Percentiles rank a stretch among this genome's conserved stretches.
Conservation (phyloP, 495 filamentous ascomycete species). For the Talaromyces ruber region DNA sequence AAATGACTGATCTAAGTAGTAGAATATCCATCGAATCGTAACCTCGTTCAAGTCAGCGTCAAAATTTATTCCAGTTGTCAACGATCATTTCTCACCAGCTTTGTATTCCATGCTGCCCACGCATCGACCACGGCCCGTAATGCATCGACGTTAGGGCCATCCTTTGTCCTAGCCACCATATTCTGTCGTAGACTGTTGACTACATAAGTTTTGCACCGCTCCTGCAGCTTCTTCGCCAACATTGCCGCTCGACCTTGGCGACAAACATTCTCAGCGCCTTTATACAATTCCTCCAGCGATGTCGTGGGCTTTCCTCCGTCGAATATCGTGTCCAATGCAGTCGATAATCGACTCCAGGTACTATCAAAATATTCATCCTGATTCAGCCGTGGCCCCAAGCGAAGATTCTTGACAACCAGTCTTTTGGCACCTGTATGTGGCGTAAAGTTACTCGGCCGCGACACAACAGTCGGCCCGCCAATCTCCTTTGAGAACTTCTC, state of each 20-base stretch:
- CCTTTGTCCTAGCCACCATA: constrained; percentile 40
- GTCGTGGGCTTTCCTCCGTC: constrained; percentile 46
- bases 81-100: constrained; percentile 48
- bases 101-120: constrained; percentile 74
- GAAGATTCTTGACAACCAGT: constrained; percentile 81
- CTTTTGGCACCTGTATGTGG: constrained; percentile 60
- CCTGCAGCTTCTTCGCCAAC: constrained; percentile 53
- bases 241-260: constrained; percentile 60
- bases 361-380: constrained; percentile 64
- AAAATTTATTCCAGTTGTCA: not conserved
- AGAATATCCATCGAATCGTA: constrained; percentile 77
- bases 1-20: constrained; percentile 85
- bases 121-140: constrained; percentile 54
- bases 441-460: constrained; percentile 30
- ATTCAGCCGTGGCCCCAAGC: constrained; percentile 45
- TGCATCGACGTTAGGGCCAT: constrained; percentile 50
- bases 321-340: constrained; percentile 67
- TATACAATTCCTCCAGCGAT: constrained; percentile 81
- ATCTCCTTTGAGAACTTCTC: constrained; percentile 18
- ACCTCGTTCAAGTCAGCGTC: constrained; percentile 34
- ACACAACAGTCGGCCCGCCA: constrained; percentile 11
- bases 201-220: constrained; percentile 56
- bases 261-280: constrained; percentile 84
- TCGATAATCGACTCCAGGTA: constrained; percentile 61
- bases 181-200: constrained; percentile 42